Base-by-base conservation (phyloP, 2,329 filamentous ascomycete genomes). In the Ustilaginoidea virens region DNA sequence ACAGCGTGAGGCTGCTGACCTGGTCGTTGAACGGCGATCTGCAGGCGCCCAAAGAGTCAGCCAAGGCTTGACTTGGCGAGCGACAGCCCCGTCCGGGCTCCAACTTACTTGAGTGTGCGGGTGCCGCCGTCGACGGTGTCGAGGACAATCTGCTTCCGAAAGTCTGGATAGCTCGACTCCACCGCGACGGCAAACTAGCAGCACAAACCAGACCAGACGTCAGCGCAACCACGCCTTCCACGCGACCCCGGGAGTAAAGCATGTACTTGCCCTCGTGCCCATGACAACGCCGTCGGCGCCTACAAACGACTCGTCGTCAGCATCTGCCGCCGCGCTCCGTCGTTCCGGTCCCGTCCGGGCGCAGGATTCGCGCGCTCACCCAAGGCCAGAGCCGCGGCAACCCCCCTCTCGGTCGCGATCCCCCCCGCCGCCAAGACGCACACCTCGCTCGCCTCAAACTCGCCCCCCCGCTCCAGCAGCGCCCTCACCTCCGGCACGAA, bases 401-500 rank as follows among this genome's bases (percentile, higher is more conserved):
- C 63, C 1, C 66, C 65, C 21, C 66, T 55, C 1, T 61, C 61
- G 32, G 74, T 63, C 5, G 57, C 57, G 30, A 78, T 68, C 0
- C 73, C 73, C 2, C 73, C 73, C 4, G 72, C 66, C 4, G 68
- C 72, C 4, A 74, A 42, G 1, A 76, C 41, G 4, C 43, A 50
- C 11, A 60, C 38, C 1, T 48, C 41, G 15, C 41, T 46, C 4
- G 41, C 48, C 0, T 39, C 27, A 31, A 56, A 55, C 39, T 56
- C 52, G 1, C 33, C 39, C 3, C 42, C 45, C 1, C 34, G 9
- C 6, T 15, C 40, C 11, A 74, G 36, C 31, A 63, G 53, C 33
- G 61, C 59, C 27, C 47, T 49, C 7, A 73, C 58, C 48, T 77
- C 72, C 0, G 69, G 69, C 21, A 78, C 45, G 4, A 78, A 47